These are phyloP conservation scores for Haplographium delicatum DNA, from an alignment of 495 filamentous ascomycete genomes.

Conservation along the genomic window DNA sequence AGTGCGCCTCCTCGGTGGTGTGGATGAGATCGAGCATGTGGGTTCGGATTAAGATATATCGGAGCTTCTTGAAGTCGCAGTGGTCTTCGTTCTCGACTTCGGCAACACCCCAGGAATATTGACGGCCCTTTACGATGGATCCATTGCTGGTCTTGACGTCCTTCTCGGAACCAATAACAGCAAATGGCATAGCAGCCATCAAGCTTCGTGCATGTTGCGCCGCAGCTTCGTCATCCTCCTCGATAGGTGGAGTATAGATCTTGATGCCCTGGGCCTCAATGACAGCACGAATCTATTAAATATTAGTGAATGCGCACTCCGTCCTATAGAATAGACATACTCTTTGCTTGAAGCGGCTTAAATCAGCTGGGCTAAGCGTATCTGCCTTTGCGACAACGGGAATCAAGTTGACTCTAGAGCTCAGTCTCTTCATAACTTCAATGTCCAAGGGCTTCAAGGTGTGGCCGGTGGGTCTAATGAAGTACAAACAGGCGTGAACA, in stretches of 20 bases:
- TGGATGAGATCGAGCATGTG: conserved; percentile 99
- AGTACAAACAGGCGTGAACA: conserved; percentile 97
- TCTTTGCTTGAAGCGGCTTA: conserved; percentile 88
- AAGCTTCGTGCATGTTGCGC: conserved; percentile 88
- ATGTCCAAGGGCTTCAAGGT: conserved; percentile 98
- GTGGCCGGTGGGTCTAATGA: conserved; percentile 97
- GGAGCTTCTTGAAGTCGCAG: conserved; percentile 99
- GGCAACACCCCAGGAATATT: conserved; percentile 98
- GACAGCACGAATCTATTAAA: conserved; percentile 75
- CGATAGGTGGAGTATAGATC: conserved; percentile 95
- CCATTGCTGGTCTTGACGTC: conserved; percentile 95
- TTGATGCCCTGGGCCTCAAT: conserved; percentile 98
- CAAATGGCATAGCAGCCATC: conserved; percentile 96
- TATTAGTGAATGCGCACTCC: not conserved
- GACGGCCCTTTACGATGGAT: conserved; percentile 95
- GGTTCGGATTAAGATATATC: conserved; percentile 97
- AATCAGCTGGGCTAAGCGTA: conserved; percentile 86
- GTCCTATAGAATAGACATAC: conserved; percentile 39
- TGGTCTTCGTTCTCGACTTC: conserved; percentile 99
- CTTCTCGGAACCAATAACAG: conserved; percentile 98
- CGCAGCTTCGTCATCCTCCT: conserved; percentile 96
- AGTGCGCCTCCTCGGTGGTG: conserved; percentile 98
- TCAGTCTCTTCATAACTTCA: conserved; percentile 98
- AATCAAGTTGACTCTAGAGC: conserved; percentile 95
- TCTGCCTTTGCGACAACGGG: conserved; percentile 98